Conservation (phyloP, 208 protist genomes). For the Crithidia bombi region DNA sequence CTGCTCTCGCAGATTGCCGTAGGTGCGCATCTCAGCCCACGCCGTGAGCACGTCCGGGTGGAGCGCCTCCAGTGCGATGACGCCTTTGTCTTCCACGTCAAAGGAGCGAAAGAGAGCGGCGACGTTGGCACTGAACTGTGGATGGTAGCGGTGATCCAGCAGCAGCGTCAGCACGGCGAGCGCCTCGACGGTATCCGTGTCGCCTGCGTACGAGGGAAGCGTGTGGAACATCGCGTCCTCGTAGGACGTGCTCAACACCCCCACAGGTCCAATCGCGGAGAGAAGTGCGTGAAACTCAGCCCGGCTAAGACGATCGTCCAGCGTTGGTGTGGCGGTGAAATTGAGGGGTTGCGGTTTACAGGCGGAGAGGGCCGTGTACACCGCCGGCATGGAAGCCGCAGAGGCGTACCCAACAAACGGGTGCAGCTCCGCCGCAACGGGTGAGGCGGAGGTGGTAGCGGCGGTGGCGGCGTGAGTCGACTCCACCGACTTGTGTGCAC, state of each 20-base stretch:
- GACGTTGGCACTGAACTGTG: conserved; percentile 59
- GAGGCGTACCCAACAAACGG: conserved; percentile 70
- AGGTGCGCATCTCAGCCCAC: conserved; percentile 71
- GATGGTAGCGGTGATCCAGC: conserved; percentile 65
- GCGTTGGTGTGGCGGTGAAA: neutral
- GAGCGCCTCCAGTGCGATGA: conserved; percentile 58
- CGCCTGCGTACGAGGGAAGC: conserved; percentile 32
- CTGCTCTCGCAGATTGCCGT: conserved; percentile 67
- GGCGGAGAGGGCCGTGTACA: conserved; percentile 46
- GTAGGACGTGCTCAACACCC: conserved; percentile 57
- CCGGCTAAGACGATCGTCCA: conserved; percentile 3
- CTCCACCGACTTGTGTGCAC: conserved; percentile 5
- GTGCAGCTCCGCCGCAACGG: conserved; percentile 22
- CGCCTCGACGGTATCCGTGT: conserved; percentile 29
- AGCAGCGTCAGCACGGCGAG: conserved; percentile 60
- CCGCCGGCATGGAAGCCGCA: conserved; percentile 45
- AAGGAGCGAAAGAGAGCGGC: conserved; percentile 68
- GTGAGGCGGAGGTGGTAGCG: neutral
- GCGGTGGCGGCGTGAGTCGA: neutral
- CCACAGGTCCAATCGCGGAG: conserved; percentile 21
- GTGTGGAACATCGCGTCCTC: conserved; percentile 40
- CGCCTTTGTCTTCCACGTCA: conserved; percentile 44
- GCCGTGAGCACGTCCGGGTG: conserved; percentile 45
- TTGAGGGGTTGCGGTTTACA: conserved; percentile 31
- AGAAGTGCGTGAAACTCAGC: conserved; percentile 45